Base-by-base conservation (phyloP, 345 rosid genomes). In the Xanthoceras sorbifolium region DNA sequence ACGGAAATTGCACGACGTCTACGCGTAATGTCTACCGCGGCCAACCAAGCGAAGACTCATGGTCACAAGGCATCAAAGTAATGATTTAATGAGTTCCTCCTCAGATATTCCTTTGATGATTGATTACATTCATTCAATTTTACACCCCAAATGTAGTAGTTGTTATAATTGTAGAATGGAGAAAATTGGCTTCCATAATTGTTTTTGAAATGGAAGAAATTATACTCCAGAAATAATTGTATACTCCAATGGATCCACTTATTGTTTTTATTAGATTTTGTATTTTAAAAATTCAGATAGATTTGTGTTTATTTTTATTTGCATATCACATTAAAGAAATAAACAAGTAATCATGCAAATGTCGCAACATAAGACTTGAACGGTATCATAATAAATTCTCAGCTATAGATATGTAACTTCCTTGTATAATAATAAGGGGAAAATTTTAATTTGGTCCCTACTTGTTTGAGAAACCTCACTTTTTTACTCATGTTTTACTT, bases 1-100 rank as follows among this genome's bases (percentile, higher is more conserved):
- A 88, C 97, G 3, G 94, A 90, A 79, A 84, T 92, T 64, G 91
- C 94, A 12, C 76, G 89, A 67, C 86, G 85, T 20, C 77, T 92
- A 79, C 89, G 97, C 38, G 83, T 84, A 32, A 84, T 92, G 94
- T 88, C 93, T 18, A 67, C 87, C 6, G 91, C 91, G 1, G 92
- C 92, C 3, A 79, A 78, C 78, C 90, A 82, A 77, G 71, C 83
- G 73, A 89, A 86, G 83, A 85, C 83, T 65, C 91, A 85, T 11
- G 82, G 76, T 72, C 87, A 86, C 67, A 89, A 89, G 82, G 82
- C 88, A 69, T 74, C 89, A 12, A 92, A 89, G 80, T 92, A 82
- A 61, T 63, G 34, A 22, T 54, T n/a, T 60, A 18, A 26, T 20
- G 46, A n/a, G 42, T 73, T 44, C 44, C 25, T 0, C 63, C 25